phyloP scores from a whole-genome alignment of 1,139 yeast genomes.

The Suhomyces ambrosiae region DNA sequence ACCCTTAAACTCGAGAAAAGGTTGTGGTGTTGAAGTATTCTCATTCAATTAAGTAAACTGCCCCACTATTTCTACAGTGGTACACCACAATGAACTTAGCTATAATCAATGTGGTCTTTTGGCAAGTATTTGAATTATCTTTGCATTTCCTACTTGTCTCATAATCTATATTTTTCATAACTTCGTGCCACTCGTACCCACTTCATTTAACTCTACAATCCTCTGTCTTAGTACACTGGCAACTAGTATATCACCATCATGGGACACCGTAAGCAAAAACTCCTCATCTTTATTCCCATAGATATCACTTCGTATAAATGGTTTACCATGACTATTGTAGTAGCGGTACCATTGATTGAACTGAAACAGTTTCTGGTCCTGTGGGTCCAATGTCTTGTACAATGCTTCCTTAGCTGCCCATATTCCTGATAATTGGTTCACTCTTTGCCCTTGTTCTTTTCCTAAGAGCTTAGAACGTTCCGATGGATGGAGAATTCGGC shows the following conservation, averaged over 20 bases:
- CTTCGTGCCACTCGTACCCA: too few species aligned
- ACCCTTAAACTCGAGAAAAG: too few species aligned
- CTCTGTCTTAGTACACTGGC: constrained; percentile 53
- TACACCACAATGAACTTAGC: too few species aligned
- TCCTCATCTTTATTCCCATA: constrained; percentile 40
- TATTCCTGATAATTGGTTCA: constrained; percentile 51
- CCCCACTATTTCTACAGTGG: too few species aligned
- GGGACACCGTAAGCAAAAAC: constrained; percentile 61
- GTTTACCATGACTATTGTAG: constrained; percentile 42
- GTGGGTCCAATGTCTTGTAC: constrained; percentile 56
- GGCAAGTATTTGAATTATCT: too few species aligned
- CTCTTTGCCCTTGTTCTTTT: constrained; percentile 26
- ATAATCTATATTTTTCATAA: too few species aligned
- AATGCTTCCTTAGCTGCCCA: constrained; percentile 84
- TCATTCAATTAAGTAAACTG: too few species aligned
- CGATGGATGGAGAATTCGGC: constrained; percentile 52
- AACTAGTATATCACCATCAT: constrained; percentile 60
- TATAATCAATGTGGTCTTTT: too few species aligned
- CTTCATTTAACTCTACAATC: constrained; percentile 6
- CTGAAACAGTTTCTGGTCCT: constrained; percentile 52
- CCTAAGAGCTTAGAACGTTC: constrained; percentile 18
- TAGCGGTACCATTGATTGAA: constrained; percentile 65
- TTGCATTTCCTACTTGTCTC: too few species aligned
- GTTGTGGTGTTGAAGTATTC: too few species aligned
- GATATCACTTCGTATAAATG: constrained; percentile 35